Base-by-base conservation (phyloP, 1,284 basidiomycete genomes). In the Schizophyllum amplum region DNA sequence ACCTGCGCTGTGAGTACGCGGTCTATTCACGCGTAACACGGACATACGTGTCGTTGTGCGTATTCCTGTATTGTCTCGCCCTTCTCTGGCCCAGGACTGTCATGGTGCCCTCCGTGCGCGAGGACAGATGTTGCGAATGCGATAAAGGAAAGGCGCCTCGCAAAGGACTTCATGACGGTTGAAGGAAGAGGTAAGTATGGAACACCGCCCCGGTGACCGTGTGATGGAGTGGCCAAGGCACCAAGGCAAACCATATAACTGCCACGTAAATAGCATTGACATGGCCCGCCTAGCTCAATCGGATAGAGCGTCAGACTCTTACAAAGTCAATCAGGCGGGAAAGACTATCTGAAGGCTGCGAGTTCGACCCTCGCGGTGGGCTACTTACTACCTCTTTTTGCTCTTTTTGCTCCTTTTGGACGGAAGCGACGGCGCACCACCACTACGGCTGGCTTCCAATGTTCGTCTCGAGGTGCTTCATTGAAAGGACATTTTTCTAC, bases 251-350 rank as follows among this genome's bases (percentile, higher is more conserved):
- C 33, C 13, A 42, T 17, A 42, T 42, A 9, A 42, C 11, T 3
- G 33, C 13, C 2, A 42, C 11, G 33, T 42, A 9, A 3, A 42
- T 42, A 13, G 33, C 17, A 9, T 17, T 42, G 11, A 9, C 33
- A 42, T 50, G 9, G 84, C 85, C 84, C 81, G 85, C 83, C 84
- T 86, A 87, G 85, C 85, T 87, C 85, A 86, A 86, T 87, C 81
- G 83, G 83, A 83, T 85, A 87, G 85, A 87, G 84, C 84, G 83
- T 87, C 84, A 85, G 84, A 86, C 85, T 86, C 70, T 75, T 73
- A 75, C 55, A 9, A 42, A 42, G 33, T 42, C 33, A 9, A 42
- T 2, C 11, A 17, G 33, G 33, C 33, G 33, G 33, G 33, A 42
- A 42, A 42, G 33, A 42, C 17, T 42, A 82, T 84, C 83, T 84